Conservation (phyloP, 352 stramenopile species). For the Albugo laibachii region DNA sequence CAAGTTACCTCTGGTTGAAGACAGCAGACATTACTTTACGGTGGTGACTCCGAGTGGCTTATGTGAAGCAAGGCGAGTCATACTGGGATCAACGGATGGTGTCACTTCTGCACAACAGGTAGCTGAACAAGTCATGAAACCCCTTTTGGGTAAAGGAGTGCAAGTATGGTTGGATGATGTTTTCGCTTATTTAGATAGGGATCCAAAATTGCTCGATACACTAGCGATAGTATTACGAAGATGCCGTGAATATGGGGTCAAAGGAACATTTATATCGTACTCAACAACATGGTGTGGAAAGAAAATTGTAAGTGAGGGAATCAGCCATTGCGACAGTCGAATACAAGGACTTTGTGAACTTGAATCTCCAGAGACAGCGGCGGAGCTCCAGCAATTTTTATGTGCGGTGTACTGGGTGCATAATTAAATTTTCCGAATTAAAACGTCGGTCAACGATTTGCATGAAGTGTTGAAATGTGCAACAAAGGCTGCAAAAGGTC, state of each 20-base stretch:
- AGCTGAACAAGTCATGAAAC: neutral
- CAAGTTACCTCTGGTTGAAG: conserved; percentile 3
- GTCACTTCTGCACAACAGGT: conserved; percentile 3
- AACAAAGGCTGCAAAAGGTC: neutral
- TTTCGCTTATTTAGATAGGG: neutral
- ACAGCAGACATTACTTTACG: conserved; percentile 6
- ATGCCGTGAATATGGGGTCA: conserved; percentile 1
- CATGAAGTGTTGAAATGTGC: conserved; percentile 4
- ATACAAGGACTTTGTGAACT: conserved; percentile 2
- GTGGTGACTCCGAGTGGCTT: conserved; percentile 7
- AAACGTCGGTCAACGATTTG: conserved; percentile 4
- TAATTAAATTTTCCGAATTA: conserved; percentile 11
- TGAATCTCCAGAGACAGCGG: conserved; percentile 1
- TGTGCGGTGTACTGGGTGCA: conserved; percentile 18
- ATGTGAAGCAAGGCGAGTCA: conserved; percentile 5
- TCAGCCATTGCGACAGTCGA: too few relatives aligned
- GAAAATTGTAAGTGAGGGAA: too few relatives aligned
- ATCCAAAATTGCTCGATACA: neutral
- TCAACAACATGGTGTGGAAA: neutral
- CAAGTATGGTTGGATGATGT: conserved; percentile 1
- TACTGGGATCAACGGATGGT: conserved; percentile 8
- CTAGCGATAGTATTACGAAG: neutral
- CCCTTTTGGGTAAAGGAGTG: neutral
- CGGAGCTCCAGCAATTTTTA: conserved; percentile 13
- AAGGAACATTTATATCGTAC: neutral